Evolutionary conservation across 2,329 filamentous ascomycete genomes (phyloP).

Genomic region (Stagonosporopsis tanaceti): DNA sequence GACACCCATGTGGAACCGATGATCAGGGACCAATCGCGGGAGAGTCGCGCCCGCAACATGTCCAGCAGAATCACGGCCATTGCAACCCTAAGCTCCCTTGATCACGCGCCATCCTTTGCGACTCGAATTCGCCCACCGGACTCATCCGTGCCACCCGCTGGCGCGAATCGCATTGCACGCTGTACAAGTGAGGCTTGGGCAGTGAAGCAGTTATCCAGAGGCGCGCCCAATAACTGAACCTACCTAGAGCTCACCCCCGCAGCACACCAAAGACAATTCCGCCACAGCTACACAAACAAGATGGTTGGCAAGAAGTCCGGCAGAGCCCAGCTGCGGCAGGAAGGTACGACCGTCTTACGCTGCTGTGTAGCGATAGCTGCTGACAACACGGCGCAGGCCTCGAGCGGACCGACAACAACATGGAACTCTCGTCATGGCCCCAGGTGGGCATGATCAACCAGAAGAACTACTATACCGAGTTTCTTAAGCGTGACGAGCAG

Average conservation of each 20-base stretch:
- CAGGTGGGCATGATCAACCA: constrained; percentile 95
- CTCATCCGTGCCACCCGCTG: neutral
- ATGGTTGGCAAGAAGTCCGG: constrained; percentile 75
- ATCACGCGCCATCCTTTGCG: neutral
- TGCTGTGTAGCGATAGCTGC: constrained; percentile 14
- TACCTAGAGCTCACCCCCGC: neutral
- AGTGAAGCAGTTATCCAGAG: neutral
- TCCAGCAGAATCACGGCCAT: constrained; percentile 12
- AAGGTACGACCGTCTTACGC: constrained; percentile 53
- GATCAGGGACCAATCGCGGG: constrained; percentile 17
- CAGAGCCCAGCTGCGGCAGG: constrained; percentile 67
- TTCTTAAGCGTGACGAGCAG: constrained; percentile 98
- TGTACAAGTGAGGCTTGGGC: neutral
- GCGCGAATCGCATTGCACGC: neutral
- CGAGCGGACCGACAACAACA: constrained; percentile 96
- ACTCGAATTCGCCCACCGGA: neutral
- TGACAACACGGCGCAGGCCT: constrained; percentile 68
- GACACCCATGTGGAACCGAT: neutral
- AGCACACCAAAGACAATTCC: neutral
- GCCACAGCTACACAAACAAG: constrained; percentile 18
- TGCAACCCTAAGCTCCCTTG: constrained; percentile 1
- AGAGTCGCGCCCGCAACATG: constrained; percentile 13
- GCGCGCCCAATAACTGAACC: neutral
- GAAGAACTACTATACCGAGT: constrained; percentile 96
- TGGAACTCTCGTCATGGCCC: constrained; percentile 94